A percentile compares a stretch with the other conserved stretches of the same genome.
Evolutionary conservation across 2,329 filamentous ascomycete species (phyloP).

Genomic region (Microdochium bolleyi): DNA sequence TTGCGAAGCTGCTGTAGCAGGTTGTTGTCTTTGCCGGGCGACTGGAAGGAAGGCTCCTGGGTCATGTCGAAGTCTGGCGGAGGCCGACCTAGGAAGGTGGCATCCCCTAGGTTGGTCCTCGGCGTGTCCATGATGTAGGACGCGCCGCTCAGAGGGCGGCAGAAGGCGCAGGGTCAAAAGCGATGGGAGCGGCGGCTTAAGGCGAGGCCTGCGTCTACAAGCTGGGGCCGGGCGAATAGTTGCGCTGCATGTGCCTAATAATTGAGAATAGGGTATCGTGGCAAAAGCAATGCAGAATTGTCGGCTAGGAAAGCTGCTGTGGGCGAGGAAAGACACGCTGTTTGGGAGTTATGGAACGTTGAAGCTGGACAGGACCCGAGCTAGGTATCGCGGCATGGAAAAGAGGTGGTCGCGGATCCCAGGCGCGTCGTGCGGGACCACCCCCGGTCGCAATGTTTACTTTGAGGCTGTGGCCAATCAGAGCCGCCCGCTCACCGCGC

Average conservation of each 20-base stretch:
- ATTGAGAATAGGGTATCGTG: neutral
- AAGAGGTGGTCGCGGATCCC: neutral
- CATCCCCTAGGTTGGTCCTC: constrained; percentile 75
- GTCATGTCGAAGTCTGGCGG: constrained; percentile 72
- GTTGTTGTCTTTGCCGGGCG: constrained; percentile 69
- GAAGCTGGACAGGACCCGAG: neutral
- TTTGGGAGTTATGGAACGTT: neutral
- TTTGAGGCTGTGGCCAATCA: neutral
- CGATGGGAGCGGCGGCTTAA: neutral
- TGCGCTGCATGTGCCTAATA: neutral
- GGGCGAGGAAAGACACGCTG: neutral
- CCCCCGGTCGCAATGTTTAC: neutral
- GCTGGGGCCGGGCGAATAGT: no score
- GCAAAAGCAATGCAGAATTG: neutral
- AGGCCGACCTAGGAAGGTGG: constrained; percentile 65
- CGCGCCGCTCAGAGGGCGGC: neutral
- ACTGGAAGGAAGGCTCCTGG: constrained; percentile 79
- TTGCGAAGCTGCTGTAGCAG: constrained; percentile 69
- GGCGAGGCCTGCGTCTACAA: neutral
- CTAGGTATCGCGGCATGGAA: neutral
- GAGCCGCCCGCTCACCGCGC: neutral
- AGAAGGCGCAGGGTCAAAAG: neutral
- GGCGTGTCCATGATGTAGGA: constrained; percentile 62
- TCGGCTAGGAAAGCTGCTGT: neutral
- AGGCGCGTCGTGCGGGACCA: neutral